phyloP scores from a whole-genome alignment of 2,329 filamentous ascomycete genomes.

The Cladosporium sp. region DNA sequence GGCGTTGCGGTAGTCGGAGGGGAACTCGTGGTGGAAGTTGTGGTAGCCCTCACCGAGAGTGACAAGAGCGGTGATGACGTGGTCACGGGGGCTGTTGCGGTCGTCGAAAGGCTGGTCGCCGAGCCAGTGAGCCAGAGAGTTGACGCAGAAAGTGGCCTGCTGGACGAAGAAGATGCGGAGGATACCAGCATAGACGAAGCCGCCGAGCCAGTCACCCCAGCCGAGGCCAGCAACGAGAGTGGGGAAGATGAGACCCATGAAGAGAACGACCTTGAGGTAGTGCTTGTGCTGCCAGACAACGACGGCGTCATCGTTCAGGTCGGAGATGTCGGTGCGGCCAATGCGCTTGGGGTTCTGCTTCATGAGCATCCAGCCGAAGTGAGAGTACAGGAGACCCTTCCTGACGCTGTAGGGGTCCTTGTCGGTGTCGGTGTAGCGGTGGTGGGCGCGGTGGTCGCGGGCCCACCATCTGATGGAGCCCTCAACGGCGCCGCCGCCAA shows the following conservation, averaged over 20 bases:
- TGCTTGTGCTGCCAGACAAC: slow-evolving; percentile 84
- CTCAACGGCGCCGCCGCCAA: slow-evolving; percentile 76
- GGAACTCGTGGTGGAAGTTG: slow-evolving; percentile 95
- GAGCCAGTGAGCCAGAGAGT: slow-evolving; percentile 84
- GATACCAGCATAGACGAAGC: slow-evolving; percentile 79
- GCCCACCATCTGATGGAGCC: slow-evolving; percentile 88
- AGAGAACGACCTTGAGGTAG: slow-evolving; percentile 72
- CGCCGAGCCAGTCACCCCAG: slow-evolving; percentile 76
- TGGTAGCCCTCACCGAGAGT: slow-evolving; percentile 87
- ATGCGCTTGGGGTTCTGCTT: slow-evolving; percentile 89
- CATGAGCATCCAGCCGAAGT: slow-evolving; percentile 87
- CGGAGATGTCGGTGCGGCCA: slow-evolving; percentile 80
- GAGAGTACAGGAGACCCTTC: slow-evolving; percentile 78
- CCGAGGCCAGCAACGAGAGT: slow-evolving; percentile 63
- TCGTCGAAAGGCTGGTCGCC: slow-evolving; percentile 90
- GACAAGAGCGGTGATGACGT: slow-evolving; percentile 76
- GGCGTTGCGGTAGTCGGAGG: slow-evolving; percentile 86
- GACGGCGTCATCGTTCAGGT: slow-evolving; percentile 77
- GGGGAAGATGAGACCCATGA: slow-evolving; percentile 72
- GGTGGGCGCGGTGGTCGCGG: slow-evolving; percentile 77
- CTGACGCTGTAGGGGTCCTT: slow-evolving; percentile 89
- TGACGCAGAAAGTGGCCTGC: slow-evolving; percentile 90
- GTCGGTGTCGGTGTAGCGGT: slow-evolving; percentile 86
- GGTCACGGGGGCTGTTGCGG: slow-evolving; percentile 83
- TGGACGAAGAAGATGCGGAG: slow-evolving; percentile 84